Conservation (phyloP, 768 basidiomycete genomes). For the Rubroboletus satanas region DNA sequence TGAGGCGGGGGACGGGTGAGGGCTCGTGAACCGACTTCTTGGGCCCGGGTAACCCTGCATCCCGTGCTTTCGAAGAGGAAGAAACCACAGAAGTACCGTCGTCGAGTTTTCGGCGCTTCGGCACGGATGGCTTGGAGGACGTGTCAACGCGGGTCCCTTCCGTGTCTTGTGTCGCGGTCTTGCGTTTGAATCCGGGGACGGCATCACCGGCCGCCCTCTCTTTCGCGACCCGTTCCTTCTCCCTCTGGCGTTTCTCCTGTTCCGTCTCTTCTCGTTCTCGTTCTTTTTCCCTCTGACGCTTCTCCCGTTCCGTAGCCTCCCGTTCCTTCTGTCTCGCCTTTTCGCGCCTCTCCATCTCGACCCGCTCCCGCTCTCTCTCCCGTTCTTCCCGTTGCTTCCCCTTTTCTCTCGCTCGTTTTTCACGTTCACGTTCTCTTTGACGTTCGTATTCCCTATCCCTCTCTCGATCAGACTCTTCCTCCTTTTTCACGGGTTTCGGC, state of each 20-base stretch:
- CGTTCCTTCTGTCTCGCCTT: constrained; percentile 19
- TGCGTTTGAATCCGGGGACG: constrained; percentile 37
- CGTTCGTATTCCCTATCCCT: constrained; percentile 23
- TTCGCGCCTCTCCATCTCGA: constrained; percentile 21
- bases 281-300: constrained; percentile 23
- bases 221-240: constrained; percentile 23
- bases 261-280: constrained; percentile 23
- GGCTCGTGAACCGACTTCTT: constrained; percentile 37
- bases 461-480: constrained; percentile 30
- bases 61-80: constrained; percentile 19
- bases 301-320: constrained; percentile 24
- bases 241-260: constrained; percentile 20
- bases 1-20: constrained; percentile 25
- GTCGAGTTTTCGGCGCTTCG: constrained; percentile 46
- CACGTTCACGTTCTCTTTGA: constrained; percentile 25
- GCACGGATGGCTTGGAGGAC: constrained; percentile 8
- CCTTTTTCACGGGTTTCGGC: constrained; percentile 17
- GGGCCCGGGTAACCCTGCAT: constrained; percentile 22
- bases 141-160: constrained; percentile 30
- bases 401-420: constrained; percentile 19
- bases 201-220: constrained; percentile 16
- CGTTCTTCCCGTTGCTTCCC: constrained; percentile 23
- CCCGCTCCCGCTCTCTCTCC: constrained; percentile 17
- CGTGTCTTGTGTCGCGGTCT: constrained; percentile 30
- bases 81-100: constrained; percentile 21